phyloP scores from a whole-genome alignment of 768 basidiomycete genomes.

The Calocybe cyanea region DNA sequence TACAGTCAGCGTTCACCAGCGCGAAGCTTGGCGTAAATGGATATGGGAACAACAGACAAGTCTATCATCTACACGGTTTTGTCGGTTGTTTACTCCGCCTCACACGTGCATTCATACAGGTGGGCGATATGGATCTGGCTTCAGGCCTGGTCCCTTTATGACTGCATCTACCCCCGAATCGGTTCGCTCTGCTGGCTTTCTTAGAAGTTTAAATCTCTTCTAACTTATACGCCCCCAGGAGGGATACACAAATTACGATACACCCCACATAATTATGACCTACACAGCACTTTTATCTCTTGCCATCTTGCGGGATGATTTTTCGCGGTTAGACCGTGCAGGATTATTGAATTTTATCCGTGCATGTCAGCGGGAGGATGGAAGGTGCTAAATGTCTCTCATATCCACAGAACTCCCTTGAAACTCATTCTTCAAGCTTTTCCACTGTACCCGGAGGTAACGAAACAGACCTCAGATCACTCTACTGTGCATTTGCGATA shows the following conservation, averaged over 20 bases:
- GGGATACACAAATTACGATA: constrained; percentile 50
- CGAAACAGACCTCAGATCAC: constrained; percentile 78
- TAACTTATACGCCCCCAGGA: constrained; percentile 16
- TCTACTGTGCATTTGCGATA: constrained; percentile 86
- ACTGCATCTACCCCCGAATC: constrained; percentile 21
- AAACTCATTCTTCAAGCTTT: constrained; percentile 43
- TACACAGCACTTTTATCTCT: constrained; percentile 87
- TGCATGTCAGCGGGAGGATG: constrained; percentile 73
- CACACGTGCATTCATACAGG: constrained; percentile 27
- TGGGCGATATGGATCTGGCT: constrained; percentile 61
- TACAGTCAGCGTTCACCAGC: constrained; percentile 48
- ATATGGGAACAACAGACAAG: constrained; percentile 85
- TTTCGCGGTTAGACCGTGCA: constrained; percentile 60
- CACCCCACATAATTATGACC: constrained; percentile 88
- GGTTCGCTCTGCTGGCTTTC: constrained; percentile 10
- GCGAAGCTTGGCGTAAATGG: constrained; percentile 73
- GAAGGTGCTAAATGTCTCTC: constrained; percentile 55
- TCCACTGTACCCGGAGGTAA: constrained; percentile 61
- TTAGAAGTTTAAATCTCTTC: background rate
- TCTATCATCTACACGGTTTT: constrained; percentile 19
- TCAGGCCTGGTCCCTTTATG: constrained; percentile 75
- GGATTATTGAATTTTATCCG: constrained; percentile 67
- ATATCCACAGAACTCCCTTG: constrained; percentile 3
- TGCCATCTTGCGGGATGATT: constrained; percentile 84
- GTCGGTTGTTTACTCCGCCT: constrained; percentile 6